Conservation (phyloP, 352 stramenopile genomes). For the Phytophthora colocasiae region DNA sequence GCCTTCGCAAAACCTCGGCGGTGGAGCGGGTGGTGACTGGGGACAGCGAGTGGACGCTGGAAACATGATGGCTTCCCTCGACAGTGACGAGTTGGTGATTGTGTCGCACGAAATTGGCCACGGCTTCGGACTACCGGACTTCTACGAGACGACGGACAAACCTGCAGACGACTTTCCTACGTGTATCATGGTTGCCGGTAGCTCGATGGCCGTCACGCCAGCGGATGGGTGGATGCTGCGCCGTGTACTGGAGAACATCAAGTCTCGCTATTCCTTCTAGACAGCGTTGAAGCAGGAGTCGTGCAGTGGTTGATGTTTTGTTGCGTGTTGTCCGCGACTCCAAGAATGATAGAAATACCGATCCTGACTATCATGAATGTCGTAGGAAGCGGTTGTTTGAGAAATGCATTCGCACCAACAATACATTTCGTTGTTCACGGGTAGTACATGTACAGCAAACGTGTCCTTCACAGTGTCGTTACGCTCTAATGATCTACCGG, state of each 20-base stretch:
- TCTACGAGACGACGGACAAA: constrained; percentile 14
- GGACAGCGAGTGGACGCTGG: constrained; percentile 35
- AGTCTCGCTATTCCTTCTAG: constrained; percentile 23
- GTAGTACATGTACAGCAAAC: too few relatives aligned
- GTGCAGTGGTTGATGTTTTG: not conserved
- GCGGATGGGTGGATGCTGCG: constrained; percentile 14
- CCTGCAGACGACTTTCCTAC: constrained; percentile 3
- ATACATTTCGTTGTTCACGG: too few relatives aligned
- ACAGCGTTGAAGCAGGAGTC: not conserved
- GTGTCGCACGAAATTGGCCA: constrained; percentile 48
- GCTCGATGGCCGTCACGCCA: constrained; percentile 15
- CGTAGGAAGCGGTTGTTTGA: too few relatives aligned
- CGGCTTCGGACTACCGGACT: constrained; percentile 7
- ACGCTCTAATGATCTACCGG: too few relatives aligned
- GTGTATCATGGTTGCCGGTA: constrained; percentile 13
- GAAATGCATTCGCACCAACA: too few relatives aligned
- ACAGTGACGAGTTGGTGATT: too few relatives aligned
- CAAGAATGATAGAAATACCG: not conserved
- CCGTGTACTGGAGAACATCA: constrained; percentile 10
- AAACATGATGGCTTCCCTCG: constrained; percentile 30
- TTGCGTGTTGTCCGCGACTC: not conserved
- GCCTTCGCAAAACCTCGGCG: constrained; percentile 22
- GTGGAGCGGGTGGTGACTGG: constrained; percentile 25
- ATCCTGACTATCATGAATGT: too few relatives aligned
- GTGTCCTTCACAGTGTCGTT: too few relatives aligned